A percentile compares a stretch with the other conserved stretches of the same genome.
These are phyloP conservation scores for Microthlaspi erraticum DNA, from an alignment of 345 rosid species.

Conservation along the genomic window DNA sequence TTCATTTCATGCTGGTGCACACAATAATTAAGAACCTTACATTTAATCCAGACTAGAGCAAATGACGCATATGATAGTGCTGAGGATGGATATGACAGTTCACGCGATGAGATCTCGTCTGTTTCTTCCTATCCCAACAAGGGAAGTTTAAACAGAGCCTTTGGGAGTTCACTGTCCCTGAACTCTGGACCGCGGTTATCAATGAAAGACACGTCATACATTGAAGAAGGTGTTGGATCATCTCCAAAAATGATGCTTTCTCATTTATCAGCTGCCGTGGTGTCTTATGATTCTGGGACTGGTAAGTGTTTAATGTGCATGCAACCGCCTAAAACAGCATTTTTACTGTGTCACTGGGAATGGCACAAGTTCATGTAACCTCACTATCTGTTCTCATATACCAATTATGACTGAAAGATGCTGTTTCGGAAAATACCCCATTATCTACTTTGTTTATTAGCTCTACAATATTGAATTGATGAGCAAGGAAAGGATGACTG, in stretches of 20 bases:
- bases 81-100: constrained; percentile 92
- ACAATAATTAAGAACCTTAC: constrained; percentile 9
- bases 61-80: constrained; percentile 68
- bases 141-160: constrained; percentile 64
- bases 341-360: constrained; percentile 16
- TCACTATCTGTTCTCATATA: background rate
- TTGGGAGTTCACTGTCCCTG: constrained; percentile 83
- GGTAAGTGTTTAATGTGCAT: constrained; percentile 50
- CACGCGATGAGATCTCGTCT: constrained; percentile 87
- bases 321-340: constrained; percentile 14
- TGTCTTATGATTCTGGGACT: constrained; percentile 58
- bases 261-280: constrained; percentile 70
- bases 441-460: constrained; percentile 23
- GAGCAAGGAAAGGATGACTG: constrained; percentile 12
- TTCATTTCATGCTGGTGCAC: constrained; percentile 32
- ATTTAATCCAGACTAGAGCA: constrained; percentile 65
- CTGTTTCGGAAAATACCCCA: background rate
- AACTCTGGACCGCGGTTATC: constrained; percentile 73
- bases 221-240: constrained; percentile 62
- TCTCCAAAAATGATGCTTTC: constrained; percentile 66
- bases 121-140: constrained; percentile 75
- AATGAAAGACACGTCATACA: constrained; percentile 55
- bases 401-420: constrained; percentile 12
- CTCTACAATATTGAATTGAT: constrained; percentile 19
- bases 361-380: constrained; percentile 25